A percentile compares a stretch with the other conserved stretches of the same genome.
These are phyloP conservation scores for Torulaspora franciscae DNA, from an alignment of 805 yeast genomes.

Conservation along the genomic window DNA sequence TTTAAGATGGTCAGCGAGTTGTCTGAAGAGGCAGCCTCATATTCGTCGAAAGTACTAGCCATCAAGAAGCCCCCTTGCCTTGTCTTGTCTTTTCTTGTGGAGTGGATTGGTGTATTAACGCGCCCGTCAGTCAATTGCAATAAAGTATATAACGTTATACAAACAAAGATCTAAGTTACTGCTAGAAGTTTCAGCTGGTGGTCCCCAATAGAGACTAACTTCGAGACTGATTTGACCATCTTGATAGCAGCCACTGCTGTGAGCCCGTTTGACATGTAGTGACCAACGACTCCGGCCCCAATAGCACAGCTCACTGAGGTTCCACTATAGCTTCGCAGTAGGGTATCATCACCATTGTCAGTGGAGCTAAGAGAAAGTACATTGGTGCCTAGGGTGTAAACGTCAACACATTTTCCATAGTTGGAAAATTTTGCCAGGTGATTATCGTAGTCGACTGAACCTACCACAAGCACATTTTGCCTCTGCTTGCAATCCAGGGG, in stretches of 20 bases:
- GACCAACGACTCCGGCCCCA: conserved; percentile 44
- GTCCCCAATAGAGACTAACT: not conserved
- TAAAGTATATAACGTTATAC: too few species aligned
- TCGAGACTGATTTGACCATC: conserved; percentile 12
- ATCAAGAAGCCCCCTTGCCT: too few species aligned
- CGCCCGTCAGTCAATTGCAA: too few species aligned
- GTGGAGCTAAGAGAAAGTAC: conserved; percentile 37
- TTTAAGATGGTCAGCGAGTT: conserved; percentile 38
- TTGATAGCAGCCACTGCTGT: conserved; percentile 35
- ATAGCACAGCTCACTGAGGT: conserved; percentile 48
- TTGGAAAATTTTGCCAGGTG: conserved; percentile 32
- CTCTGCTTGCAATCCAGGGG: conserved; percentile 41
- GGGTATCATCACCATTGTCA: conserved; percentile 30
- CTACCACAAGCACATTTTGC: conserved; percentile 11
- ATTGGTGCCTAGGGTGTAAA: conserved; percentile 47
- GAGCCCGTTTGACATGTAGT: conserved; percentile 41
- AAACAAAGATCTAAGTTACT: too few species aligned
- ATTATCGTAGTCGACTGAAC: conserved; percentile 7
- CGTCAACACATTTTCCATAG: conserved; percentile 51
- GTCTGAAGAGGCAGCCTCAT: conserved; percentile 1
- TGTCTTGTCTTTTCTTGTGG: too few species aligned
- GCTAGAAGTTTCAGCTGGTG: conserved; percentile 4
- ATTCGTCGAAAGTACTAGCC: too few species aligned
- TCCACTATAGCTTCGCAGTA: conserved; percentile 39
- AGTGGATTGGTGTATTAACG: too few species aligned